Evolutionary conservation across 306 rosid species (phyloP).

Genomic region (Rubus idaeus): DNA sequence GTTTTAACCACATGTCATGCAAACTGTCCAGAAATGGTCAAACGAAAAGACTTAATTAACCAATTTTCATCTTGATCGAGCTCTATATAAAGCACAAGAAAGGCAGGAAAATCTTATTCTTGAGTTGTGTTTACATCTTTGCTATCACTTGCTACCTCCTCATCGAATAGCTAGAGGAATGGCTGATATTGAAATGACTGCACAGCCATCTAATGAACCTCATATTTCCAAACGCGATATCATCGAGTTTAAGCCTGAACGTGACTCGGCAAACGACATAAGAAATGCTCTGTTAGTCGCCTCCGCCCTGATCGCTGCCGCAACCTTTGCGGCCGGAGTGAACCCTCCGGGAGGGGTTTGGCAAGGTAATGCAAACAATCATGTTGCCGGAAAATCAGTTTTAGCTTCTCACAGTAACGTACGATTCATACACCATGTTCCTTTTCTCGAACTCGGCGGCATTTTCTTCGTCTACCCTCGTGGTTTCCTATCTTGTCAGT

Average conservation of each 20-base stretch:
- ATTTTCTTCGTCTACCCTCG: not conserved
- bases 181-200: not conserved
- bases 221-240: not conserved
- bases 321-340: constrained; percentile 8
- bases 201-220: not conserved
- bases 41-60: not conserved
- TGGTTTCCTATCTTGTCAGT: not conserved
- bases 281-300: not conserved
- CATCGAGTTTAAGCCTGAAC: not conserved
- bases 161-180: not conserved
- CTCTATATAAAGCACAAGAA: not conserved
- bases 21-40: not conserved
- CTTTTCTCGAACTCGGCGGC: not conserved
- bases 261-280: not conserved
- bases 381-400: not conserved
- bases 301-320: not conserved
- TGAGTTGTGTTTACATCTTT: not conserved
- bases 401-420: not conserved
- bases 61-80: not conserved
- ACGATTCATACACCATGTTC: not conserved
- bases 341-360: constrained; percentile 5
- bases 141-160: not conserved
- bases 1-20: not conserved
- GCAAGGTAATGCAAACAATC: not conserved
- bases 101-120: not conserved